These are phyloP conservation scores for Collybiopsis confluens DNA, from an alignment of 768 basidiomycete species.

Conservation along the genomic window DNA sequence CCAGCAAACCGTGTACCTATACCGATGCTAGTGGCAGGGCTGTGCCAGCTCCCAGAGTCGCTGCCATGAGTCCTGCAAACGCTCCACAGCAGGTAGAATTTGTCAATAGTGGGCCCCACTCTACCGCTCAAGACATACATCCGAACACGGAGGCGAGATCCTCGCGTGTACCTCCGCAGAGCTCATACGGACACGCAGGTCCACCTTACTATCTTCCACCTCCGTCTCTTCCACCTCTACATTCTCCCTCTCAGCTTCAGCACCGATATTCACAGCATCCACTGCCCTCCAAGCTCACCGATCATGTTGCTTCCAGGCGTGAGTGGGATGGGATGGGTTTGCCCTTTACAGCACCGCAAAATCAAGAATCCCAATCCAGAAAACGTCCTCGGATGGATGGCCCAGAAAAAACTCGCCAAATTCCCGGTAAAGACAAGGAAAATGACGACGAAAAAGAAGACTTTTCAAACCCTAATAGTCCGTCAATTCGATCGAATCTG, in stretches of 20 bases:
- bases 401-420: background rate
- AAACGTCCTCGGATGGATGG: background rate
- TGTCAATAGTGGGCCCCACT: background rate
- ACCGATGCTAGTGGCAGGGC: constrained; percentile 74
- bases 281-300: background rate
- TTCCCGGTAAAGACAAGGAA: background rate
- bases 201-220: constrained; percentile 2
- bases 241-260: background rate
- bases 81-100: background rate
- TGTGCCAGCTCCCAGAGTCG: constrained; percentile 58
- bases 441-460: background rate
- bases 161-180: background rate
- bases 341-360: background rate
- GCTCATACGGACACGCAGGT: background rate
- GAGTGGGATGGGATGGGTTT: background rate
- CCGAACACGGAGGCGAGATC: background rate
- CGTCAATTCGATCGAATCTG: background rate
- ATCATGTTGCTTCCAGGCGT: background rate
- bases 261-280: background rate
- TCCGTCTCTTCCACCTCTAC: background rate
- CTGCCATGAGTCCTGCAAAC: background rate
- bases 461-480: background rate
- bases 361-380: background rate
- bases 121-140: background rate
- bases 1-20: constrained; percentile 77